Base-by-base conservation (phyloP, 768 basidiomycete genomes). In the Tricholoma hemisulphureum region DNA sequence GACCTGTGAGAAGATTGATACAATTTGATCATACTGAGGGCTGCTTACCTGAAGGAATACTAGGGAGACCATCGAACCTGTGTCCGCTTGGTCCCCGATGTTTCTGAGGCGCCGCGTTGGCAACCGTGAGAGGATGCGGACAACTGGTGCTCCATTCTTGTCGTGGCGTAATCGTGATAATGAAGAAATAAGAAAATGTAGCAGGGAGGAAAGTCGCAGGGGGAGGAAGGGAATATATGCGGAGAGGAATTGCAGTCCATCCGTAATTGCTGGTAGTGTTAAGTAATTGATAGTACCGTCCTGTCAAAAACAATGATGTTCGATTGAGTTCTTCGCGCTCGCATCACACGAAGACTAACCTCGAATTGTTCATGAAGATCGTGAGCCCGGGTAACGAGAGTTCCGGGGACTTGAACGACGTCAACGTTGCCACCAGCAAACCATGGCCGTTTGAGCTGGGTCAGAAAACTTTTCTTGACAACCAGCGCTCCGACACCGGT, bases 231-330 rank as follows among this genome's bases (percentile, higher is more conserved):
- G 89, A 51, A 91, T 77, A 72, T 91, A 92, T 32, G 85, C 85
- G 7, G 88, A 83, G 20, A 93, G 81, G 67, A 91, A 88, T 56
- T 83, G 83, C 23, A 93, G 77, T 32, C 91, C 91, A 54, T 88
- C 83, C 35, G 88, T 88, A 58, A 93, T 80, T n/a, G 90, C 87
- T 13, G 88, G 85, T 32, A 93, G 71, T 23, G 80, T 85, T 45
- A 91, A 73, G 65, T 90, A 93, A 72, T 93, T 93, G 67, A 93
- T 84, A 23, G 91, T 93, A 14, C 91, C 91, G 61, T 93, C 91
- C 90, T 93, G 62, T 7, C 35, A 20, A 46, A 53, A 50, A 7
- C 31, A 13, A 50, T 55, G 29, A 32, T n/a, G 26, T 58, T 29
- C 26, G 31, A 48, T 23, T 31, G 53, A 31, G n/a, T 18, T 37